These are phyloP conservation scores for Lentinus tigrinus DNA, from an alignment of 768 basidiomycete genomes.

Conservation along the genomic window DNA sequence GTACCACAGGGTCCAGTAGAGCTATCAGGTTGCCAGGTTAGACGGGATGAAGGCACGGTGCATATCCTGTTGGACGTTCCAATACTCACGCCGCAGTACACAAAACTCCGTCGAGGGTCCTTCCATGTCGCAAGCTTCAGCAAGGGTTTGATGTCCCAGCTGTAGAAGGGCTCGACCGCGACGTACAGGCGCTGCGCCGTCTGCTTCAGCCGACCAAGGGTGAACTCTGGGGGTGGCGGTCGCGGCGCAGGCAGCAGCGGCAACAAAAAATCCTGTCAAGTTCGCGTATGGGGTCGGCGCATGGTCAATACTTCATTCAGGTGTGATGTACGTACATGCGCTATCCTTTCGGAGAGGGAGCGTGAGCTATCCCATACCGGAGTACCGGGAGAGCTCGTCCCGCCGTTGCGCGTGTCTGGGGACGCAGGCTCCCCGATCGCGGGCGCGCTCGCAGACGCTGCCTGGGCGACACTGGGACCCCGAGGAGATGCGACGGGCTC, in stretches of 20 bases:
- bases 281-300: not conserved
- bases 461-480: not conserved
- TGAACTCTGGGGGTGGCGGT: constrained; percentile 46
- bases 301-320: not conserved
- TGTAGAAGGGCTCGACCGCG: constrained; percentile 48
- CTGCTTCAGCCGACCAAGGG: constrained; percentile 50
- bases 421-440: not conserved
- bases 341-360: constrained; percentile 18
- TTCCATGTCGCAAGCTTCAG: constrained; percentile 55
- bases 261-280: constrained; percentile 38
- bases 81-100: constrained; percentile 50
- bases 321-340: constrained; percentile 2
- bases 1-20: constrained; percentile 67
- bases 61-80: not conserved
- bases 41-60: not conserved
- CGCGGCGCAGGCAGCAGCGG: constrained; percentile 46
- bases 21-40: constrained; percentile 30
- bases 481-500: not conserved
- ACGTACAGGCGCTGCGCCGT: constrained; percentile 57
- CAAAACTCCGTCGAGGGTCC: constrained; percentile 43
- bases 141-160: constrained; percentile 40
- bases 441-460: constrained; percentile 14
- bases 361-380: constrained; percentile 18
- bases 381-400: constrained; percentile 3
- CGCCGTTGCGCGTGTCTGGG: not conserved